phyloP scores from a whole-genome alignment of 306 rosid genomes.

The Mucuna pruriens region DNA sequence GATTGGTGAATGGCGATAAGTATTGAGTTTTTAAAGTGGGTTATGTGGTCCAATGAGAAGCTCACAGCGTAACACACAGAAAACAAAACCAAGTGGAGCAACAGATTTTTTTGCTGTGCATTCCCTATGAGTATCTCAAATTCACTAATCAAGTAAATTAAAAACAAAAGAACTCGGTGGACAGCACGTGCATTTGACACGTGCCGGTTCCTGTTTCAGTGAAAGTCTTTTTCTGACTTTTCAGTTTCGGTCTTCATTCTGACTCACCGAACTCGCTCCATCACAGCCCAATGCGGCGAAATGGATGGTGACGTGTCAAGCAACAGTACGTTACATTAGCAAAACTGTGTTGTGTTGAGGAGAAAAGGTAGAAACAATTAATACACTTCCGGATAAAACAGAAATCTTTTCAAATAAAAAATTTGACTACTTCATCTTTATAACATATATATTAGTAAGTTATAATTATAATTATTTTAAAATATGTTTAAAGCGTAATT shows the following conservation, averaged over 20 bases:
- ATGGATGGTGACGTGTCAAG: constrained; percentile 12
- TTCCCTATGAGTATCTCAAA: not conserved
- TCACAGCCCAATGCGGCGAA: not conserved
- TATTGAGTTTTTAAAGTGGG: constrained; percentile 16
- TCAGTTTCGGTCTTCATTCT: too few species aligned
- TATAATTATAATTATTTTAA: too few species aligned
- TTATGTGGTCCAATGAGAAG: constrained; percentile 44
- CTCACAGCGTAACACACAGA: constrained; percentile 25
- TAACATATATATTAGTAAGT: too few species aligned
- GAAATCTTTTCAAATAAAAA: too few species aligned
- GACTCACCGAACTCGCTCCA: not conserved
- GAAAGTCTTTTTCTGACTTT: not conserved
- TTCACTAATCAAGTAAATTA: not conserved
- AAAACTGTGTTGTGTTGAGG: not conserved
- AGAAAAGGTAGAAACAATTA: not conserved
- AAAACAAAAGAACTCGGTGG: not conserved
- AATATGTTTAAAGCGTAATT: too few species aligned
- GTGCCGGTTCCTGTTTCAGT: not conserved
- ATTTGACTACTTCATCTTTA: too few species aligned
- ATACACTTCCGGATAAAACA: too few species aligned
- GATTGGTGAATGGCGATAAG: constrained; percentile 25
- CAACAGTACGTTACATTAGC: not conserved
- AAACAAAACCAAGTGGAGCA: constrained; percentile 40
- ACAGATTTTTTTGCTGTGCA: constrained; percentile 38
- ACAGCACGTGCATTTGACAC: constrained; percentile 42